phyloP scores from a whole-genome alignment of 352 stramenopile genomes.

The Pythium rishiriense region DNA sequence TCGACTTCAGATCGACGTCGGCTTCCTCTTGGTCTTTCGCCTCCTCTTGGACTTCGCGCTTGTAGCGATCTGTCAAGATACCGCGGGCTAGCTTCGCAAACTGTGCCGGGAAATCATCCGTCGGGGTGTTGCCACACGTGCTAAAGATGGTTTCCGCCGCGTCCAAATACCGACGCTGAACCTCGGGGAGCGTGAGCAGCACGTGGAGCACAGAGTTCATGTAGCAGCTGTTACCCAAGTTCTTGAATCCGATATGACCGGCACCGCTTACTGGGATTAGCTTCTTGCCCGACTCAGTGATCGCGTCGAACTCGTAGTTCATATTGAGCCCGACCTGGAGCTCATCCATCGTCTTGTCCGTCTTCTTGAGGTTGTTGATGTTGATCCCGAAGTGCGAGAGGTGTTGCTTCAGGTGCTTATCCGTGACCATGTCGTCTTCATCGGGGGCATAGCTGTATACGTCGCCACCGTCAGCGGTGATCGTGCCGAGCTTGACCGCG shows the following conservation, averaged over 20 bases:
- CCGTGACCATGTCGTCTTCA: slow-evolving; percentile 97
- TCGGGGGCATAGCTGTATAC: slow-evolving; percentile 98
- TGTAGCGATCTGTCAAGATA: slow-evolving; percentile 88
- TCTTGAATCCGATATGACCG: slow-evolving; percentile 96
- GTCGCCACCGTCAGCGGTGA: slow-evolving; percentile 94
- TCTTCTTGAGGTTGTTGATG: slow-evolving; percentile 94
- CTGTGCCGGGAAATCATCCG: slow-evolving; percentile 88
- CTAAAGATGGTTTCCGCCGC: slow-evolving; percentile 58
- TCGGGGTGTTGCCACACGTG: slow-evolving; percentile 31
- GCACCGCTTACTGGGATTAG: slow-evolving; percentile 90
- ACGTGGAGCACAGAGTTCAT: slow-evolving; percentile 98
- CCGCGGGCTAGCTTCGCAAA: slow-evolving; percentile 92
- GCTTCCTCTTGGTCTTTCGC: slow-evolving; percentile 18
- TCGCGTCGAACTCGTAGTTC: slow-evolving; percentile 97
- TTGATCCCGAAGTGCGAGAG: slow-evolving; percentile 96
- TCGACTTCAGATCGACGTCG: slow-evolving; percentile 26
- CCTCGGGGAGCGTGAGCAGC: slow-evolving; percentile 82
- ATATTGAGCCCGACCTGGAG: slow-evolving; percentile 97
- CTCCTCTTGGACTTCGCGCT: slow-evolving; percentile 29
- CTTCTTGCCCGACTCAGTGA: slow-evolving; percentile 96
- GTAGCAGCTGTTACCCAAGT: slow-evolving; percentile 99
- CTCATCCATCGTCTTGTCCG: slow-evolving; percentile 98
- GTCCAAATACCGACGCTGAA: slow-evolving; percentile 74
- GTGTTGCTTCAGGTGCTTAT: slow-evolving; percentile 94
- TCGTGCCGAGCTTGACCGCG: slow-evolving; percentile 98